Evolutionary conservation across 768 basidiomycete genomes (phyloP), one percentile per base, ranked within the genome.

Genomic region (Hortiboletus campestris): DNA sequence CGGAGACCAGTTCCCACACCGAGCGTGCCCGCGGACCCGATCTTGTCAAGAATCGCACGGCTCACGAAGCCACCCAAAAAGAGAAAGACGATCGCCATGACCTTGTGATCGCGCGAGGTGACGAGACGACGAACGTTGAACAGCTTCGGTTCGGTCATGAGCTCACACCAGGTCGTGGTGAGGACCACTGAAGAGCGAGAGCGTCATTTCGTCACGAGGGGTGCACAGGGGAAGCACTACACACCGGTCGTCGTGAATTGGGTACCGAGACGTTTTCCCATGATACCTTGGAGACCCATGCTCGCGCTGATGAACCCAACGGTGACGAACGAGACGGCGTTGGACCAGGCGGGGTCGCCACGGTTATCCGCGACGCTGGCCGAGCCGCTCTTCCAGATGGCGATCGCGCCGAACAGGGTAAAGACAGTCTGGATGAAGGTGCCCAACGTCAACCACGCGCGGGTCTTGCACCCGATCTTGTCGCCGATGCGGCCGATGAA

Each of bases 121-220:
- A 88, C 78, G 48, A 72, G 72, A 47, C 79, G 74, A 39, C 78
- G 77, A 44, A 81, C 53, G 25, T 77, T 64, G 77, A 94, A 88
- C 20, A 95, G 80, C 45, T 81, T 72, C 0, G 91, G 91, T 68
- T 92, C 90, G 47, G 85, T 85, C 79, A 89, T 80, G 46, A 94
- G 81, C 63, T 94, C 92, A 61, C 91, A 90, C 91, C 91, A 94
- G 53, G 92, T 81, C 17, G 89, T 90, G 16, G 92, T 94, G 11
- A 94, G 77, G 42, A 93, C 89, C 59, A 92, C 89, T 84, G 67
- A 20, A 39, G 17, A 12, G 34, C 14, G n/a, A 17, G 14, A 13
- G 35, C 16, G 35, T 36, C 13, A 16, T 12, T 36, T 2, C 0
- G 6, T 36, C 6, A 13, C 9, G 10, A 31, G 9, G 9, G 34